Evolutionary conservation across 1,284 basidiomycete species (phyloP).

Genomic region (Kwoniella shivajii): DNA sequence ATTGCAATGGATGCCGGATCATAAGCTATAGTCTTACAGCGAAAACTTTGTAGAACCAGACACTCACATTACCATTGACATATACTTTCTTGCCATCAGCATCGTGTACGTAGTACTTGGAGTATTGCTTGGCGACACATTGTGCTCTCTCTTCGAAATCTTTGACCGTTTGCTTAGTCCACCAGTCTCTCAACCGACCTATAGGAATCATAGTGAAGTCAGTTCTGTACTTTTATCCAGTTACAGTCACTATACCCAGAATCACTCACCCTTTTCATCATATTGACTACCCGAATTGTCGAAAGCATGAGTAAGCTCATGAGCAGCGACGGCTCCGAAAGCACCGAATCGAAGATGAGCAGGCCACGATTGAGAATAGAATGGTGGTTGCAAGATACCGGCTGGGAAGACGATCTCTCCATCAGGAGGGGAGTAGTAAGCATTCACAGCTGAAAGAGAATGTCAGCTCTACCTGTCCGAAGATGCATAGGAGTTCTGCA

Average conservation of each 20-base stretch:
- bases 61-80: constrained; percentile 74
- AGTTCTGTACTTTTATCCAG: neutral
- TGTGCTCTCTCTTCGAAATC: constrained; percentile 81
- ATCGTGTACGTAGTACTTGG: constrained; percentile 77
- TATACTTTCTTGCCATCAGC: constrained; percentile 79
- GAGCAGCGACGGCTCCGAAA: constrained; percentile 84
- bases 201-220: neutral
- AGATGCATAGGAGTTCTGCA: neutral
- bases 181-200: constrained; percentile 67
- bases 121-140: constrained; percentile 89
- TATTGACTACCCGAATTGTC: constrained; percentile 77
- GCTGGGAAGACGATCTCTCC: constrained; percentile 92
- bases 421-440: constrained; percentile 49
- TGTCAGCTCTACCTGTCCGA: neutral
- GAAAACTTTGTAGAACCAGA: too few species aligned
- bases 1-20: neutral
- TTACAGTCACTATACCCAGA: neutral
- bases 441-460: constrained; percentile 42
- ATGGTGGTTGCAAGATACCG: constrained; percentile 89
- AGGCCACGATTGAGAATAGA: constrained; percentile 82
- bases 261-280: constrained; percentile 55
- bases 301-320: constrained; percentile 90
- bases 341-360: constrained; percentile 87
- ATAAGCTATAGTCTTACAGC: neutral
- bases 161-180: constrained; percentile 73